Conservation (phyloP, 345 rosid genomes). For the Lumnitzera littorea region DNA sequence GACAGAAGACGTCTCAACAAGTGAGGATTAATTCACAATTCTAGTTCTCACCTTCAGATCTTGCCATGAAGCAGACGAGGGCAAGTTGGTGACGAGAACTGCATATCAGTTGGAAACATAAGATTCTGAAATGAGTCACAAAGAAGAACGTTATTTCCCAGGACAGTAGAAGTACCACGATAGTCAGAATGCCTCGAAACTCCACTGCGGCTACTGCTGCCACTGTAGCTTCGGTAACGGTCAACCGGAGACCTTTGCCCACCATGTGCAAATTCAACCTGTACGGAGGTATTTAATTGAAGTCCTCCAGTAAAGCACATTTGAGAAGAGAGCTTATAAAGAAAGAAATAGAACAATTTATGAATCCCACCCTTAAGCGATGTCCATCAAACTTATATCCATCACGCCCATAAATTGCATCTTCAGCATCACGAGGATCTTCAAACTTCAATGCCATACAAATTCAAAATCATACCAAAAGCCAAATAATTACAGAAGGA, state of each 20-base stretch:
- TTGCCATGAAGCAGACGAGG: constrained; percentile 98
- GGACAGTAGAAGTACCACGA: constrained; percentile 54
- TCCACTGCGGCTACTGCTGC: constrained; percentile 58
- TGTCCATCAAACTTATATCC: constrained; percentile 87
- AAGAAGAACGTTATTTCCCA: neutral
- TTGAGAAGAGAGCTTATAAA: too few relatives aligned
- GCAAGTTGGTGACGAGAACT: constrained; percentile 86
- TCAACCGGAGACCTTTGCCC: constrained; percentile 77
- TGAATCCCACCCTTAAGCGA: constrained; percentile 44
- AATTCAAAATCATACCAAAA: neutral
- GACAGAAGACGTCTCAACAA: too few relatives aligned
- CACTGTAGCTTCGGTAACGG: constrained; percentile 59
- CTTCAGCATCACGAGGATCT: constrained; percentile 93
- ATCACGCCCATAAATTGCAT: constrained; percentile 86
- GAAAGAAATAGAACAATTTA: too few relatives aligned
- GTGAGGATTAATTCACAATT: neutral
- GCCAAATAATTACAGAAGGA: neutral
- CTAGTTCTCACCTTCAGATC: constrained; percentile 72
- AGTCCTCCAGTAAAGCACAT: too few relatives aligned
- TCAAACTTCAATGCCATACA: constrained; percentile 46
- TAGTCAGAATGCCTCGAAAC: constrained; percentile 76
- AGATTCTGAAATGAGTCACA: constrained; percentile 3
- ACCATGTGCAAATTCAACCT: constrained; percentile 97
- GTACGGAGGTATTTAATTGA: neutral
- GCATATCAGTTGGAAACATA: constrained; percentile 10